Base-by-base conservation (phyloP, 306 rosid species). In the Myrica gale region DNA sequence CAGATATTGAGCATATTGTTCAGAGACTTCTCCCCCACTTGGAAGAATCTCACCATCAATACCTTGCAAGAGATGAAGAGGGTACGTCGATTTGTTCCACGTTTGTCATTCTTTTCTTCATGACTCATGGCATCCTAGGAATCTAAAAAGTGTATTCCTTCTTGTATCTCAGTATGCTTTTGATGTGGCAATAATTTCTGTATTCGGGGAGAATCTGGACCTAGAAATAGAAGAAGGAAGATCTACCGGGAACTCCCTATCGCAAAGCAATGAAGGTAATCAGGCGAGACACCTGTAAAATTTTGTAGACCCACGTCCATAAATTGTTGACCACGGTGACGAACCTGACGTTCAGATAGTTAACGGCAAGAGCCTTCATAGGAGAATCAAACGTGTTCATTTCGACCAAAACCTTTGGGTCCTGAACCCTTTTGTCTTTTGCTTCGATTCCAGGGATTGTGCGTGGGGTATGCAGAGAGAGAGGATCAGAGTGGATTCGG, bases 41-140 rank as follows among this genome's bases (percentile, higher is more conserved):
- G 92, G 98, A 66, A 85, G 21, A 67, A 85, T 54, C 62, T 12
- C 75, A 82, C 85, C 68, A 81, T 91, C 80, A 91, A 85, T 84
- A 88, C 98, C 77, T 85, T 93, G 83, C 94, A 90, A 57, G 85
- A 91, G 74, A 91, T 93, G 97, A 93, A 93, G 75, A 90, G 72
- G 88, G 97, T 90, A 77, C 4, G n/a, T 74, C 21, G 12, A 42
- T 37, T 61, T 61, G 65, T 15, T 39, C 10, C n/a, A 3, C 21
- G 7, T 7, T 9, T 48, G 10, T 7, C 9, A 19, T 32, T 1
- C 19, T 39, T 76, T 69, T 37, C 9, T 50, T 48, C 69, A 55
- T 58, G 51, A 41, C 66, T 78, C 12, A 44, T 66, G 20, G 4
- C 50, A 32, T 79, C 12, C 15, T 10, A 60, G 44, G 72, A 78